Conservation (phyloP, 179 eudicot genomes). For the Beta corolliflora region DNA sequence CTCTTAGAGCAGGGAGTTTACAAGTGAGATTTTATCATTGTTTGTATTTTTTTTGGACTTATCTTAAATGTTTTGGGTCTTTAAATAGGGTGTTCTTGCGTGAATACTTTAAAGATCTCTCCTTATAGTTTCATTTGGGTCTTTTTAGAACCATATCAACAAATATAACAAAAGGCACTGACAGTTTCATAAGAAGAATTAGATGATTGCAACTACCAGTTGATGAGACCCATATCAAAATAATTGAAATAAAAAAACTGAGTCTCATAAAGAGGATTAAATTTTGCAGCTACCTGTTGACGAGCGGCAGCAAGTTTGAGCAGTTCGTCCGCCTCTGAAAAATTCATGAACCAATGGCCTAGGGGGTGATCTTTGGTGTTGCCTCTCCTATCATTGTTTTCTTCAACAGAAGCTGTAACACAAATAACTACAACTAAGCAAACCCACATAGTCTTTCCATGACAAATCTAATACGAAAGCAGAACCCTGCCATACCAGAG, state of each 20-base stretch:
- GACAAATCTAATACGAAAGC: neutral
- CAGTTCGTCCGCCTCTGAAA: conserved; percentile 78
- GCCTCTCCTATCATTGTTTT: conserved; percentile 46
- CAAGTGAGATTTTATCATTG: too few species aligned
- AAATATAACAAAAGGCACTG: neutral
- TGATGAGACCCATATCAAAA: conserved; percentile 41
- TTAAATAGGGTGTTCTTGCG: too few species aligned
- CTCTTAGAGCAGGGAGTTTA: too few species aligned
- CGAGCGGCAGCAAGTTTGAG: conserved; percentile 80
- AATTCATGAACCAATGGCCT: conserved; percentile 70
- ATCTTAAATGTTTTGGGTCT: too few species aligned
- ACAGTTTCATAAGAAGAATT: neutral
- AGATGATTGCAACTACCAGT: conserved; percentile 41
- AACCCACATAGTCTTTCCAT: neutral
- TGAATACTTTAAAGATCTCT: too few species aligned
- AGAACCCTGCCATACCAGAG: conserved; percentile 40
- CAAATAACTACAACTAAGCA: conserved; percentile 2
- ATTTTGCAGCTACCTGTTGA: conserved; percentile 49
- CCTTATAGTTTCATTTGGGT: too few species aligned
- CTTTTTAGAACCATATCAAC: too few species aligned
- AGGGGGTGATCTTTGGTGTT: conserved; percentile 61
- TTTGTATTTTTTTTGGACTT: too few species aligned
- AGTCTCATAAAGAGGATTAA: neutral
- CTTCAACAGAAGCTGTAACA: conserved; percentile 45
- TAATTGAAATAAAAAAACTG: too few species aligned